These are phyloP conservation scores for Zea mays DNA, from an alignment of 176 grass and related monocot species.

Conservation along the genomic window Zm-B73-REFERENCE-NAM-5.0 NC_050100.1:72700501-72701000, in stretches of 20 bases:
- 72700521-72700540: conserved; percentile 97
- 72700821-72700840: conserved; percentile 42
- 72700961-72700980: conserved; percentile 88
- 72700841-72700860: conserved; percentile 26
- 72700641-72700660: not conserved
- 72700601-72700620: conserved; percentile 13
- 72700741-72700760: conserved; percentile 98
- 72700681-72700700: conserved; percentile 62
- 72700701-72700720: conserved; percentile 92
- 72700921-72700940: conserved; percentile 84
- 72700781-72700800: conserved; percentile 98
- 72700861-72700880: not conserved
- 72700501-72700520: conserved; percentile 97
- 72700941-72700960: conserved; percentile 91
- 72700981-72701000: conserved; percentile 29
- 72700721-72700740: conserved; percentile 97
- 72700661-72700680: not conserved
- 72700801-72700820: conserved; percentile 91
- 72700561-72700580: not conserved
- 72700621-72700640: conserved; percentile 20
- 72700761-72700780: conserved; percentile 94
- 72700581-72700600: not conserved
- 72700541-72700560: conserved; percentile 20
- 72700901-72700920: conserved; percentile 90
- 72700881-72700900: conserved; percentile 54